A percentile compares a stretch with the other conserved stretches of the same genome.
Evolutionary conservation across 2,329 filamentous ascomycete genomes (phyloP).

Genomic region (Fusarium sp.): DNA sequence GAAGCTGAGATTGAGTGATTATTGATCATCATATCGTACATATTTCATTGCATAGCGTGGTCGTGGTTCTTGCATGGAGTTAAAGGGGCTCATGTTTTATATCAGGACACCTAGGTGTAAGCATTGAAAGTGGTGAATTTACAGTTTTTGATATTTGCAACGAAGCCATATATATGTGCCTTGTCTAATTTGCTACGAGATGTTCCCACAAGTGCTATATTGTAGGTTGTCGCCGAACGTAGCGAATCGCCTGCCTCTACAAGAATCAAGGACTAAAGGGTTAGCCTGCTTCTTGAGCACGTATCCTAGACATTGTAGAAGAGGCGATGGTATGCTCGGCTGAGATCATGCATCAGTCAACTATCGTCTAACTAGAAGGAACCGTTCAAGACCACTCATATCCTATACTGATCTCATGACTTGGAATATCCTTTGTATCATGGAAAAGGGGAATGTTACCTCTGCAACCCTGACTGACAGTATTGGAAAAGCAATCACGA

Average conservation of each 20-base stretch:
- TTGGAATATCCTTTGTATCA: neutral
- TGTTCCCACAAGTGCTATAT: neutral
- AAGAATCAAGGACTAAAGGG: neutral
- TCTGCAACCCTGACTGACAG: neutral
- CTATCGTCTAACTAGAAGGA: neutral
- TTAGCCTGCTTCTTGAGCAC: neutral
- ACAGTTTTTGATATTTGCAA: neutral
- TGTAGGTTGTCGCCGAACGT: neutral
- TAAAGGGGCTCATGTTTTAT: conserved; percentile 27
- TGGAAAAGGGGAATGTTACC: neutral
- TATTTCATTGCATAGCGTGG: conserved; percentile 24
- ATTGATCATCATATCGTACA: conserved; percentile 56
- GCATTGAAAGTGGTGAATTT: neutral
- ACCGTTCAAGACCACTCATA: neutral
- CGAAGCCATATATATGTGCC: neutral
- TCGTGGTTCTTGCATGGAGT: conserved; percentile 33
- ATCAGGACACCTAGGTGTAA: conserved; percentile 2
- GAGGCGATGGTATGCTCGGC: neutral
- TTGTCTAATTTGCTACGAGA: neutral
- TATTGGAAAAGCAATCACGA: neutral
- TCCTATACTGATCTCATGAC: neutral
- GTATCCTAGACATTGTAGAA: neutral
- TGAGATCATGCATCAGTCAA: neutral
- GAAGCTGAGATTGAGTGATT: conserved; percentile 77
- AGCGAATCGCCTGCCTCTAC: neutral